Base-by-base conservation (phyloP, 2,329 filamentous ascomycete genomes). In the Ophiognomonia clavigignenti-juglandacearum region DNA sequence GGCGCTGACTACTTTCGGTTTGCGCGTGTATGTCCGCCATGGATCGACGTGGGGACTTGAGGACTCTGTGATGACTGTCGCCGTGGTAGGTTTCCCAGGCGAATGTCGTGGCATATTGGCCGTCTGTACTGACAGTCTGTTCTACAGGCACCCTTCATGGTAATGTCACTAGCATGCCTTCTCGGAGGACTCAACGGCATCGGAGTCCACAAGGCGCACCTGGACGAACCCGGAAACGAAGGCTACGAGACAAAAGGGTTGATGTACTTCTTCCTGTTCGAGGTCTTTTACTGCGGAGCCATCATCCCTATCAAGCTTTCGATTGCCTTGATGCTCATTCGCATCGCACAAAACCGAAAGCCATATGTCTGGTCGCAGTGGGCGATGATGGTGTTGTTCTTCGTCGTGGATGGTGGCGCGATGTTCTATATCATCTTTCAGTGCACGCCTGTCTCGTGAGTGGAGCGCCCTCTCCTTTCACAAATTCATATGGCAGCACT, bases 221-320 rank as follows among this genome's bases (percentile, higher is more conserved):
- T 51, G 11, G 9, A 36, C 32, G 20, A 23, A 29, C 40, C 40
- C 8, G 45, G 23, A 34, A 47, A 45, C 6, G 45, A 32, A 27
- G 22, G 38, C n/a, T 51, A 51, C 18, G 36, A 42, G n/a, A 42
- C 32, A 5, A 32, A 40, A 4, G 48, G 45, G 31, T 16, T 48
- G 48, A 48, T 48, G 48, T 51, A 51, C 37, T 51, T 51, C 29
- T 51, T 51, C 27, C 37, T 51, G 24, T 51, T 51, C 19, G 48
- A 51, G 27, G 48, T 51, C 32, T 51, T 51, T 18, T 51, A 51
- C 48, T 51, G 48, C 37, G 48, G 32, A 19, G 19, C 48, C 24
- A 51, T 51, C 27, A 40, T 51, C 22, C 48, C 48, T 3, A 46
- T 51, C 41, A 51, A 51, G 31, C 45, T 51, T 4, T 51, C 48